A percentile compares a stretch with the other conserved stretches of the same genome.
Conservation (phyloP, 2,329 filamentous ascomycete species). For the Zalaria sp. region DNA sequence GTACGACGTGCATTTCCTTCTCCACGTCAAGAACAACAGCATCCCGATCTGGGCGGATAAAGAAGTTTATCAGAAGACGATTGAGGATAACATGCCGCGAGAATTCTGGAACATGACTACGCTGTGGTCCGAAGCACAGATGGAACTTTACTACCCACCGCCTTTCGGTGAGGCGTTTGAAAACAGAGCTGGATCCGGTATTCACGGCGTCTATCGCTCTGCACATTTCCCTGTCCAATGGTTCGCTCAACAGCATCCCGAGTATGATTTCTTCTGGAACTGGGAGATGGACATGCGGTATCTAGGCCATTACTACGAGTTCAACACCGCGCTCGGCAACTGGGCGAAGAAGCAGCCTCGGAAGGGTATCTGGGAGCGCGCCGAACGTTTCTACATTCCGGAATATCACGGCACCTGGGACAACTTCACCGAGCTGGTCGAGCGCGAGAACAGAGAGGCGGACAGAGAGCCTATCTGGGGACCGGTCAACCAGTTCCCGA, state of each 20-base stretch:
- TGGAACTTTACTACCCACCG: conserved; percentile 79
- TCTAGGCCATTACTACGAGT: conserved; percentile 71
- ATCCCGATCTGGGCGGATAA: conserved; percentile 68
- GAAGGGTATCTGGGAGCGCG: conserved; percentile 60
- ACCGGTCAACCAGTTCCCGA: conserved; percentile 28
- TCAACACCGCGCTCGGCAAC: conserved; percentile 50
- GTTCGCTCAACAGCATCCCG: conserved; percentile 35
- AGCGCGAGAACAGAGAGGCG: conserved; percentile 38
- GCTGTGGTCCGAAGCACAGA: conserved; percentile 88
- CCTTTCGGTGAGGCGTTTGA: conserved; percentile 63
- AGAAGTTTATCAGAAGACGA: conserved; percentile 51
- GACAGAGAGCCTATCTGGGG: conserved; percentile 51
- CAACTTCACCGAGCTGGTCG: conserved; percentile 52
- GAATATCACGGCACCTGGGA: conserved; percentile 52
- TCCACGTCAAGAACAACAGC: conserved; percentile 67
- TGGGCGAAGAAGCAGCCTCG: conserved; percentile 57
- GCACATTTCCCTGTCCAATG: conserved; percentile 37
- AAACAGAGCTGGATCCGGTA: conserved; percentile 47
- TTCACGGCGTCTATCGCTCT: conserved; percentile 78
- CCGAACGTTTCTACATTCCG: conserved; percentile 59
- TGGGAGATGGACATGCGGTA: conserved; percentile 82
- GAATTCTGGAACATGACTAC: conserved; percentile 85
- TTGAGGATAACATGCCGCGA: conserved; percentile 55
- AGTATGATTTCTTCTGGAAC: conserved; percentile 55
- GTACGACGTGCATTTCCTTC: conserved; percentile 73